Evolutionary conservation across 2,329 filamentous ascomycete species (phyloP), one percentile per base, ranked within the genome.

Genomic region (Beauveria sp.): DNA sequence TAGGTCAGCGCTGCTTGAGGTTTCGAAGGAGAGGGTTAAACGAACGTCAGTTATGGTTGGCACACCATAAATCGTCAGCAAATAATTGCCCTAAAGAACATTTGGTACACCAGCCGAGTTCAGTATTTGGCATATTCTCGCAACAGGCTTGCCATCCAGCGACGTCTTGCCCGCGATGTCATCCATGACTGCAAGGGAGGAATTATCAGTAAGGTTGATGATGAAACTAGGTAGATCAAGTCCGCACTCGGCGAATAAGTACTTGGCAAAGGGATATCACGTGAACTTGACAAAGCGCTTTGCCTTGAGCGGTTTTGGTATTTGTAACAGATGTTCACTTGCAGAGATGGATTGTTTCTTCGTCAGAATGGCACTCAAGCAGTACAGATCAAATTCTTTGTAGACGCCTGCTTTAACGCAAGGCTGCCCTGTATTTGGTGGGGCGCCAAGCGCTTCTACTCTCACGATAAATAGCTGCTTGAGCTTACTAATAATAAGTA

Each of bases 41-140:
- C 52, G 22, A 30, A 55, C 52, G 20, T 55, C 37, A 26, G 44
- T 14, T 1, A 55, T 55, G 34, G 52, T 43, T 44, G 52, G 52
- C 37, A 47, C 26, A 46, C 40, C 41, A 34, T 46, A 34, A 37
- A 55, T 34, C 10, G 18, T 46, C 41, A 44, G 41, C 41, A 47
- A 47, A 37, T 46, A 55, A 43, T 46, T 55, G 24, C 53, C 53
- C 53, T 26, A 55, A 22, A 55, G 26, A 55, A 55, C 53, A 46
- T 55, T 46, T 34, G 41, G 54, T 28, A 55, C 41, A 37, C 54
- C n/a, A 22, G 54, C 54, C n/a, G 26, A 46, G 41, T 47, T 30
- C 18, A 55, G n/a, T 55, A 55, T 47, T 26, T 55, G 41, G n/a
- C 26, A 44, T 46, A 55, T 34, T 37, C n/a, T 30, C 37, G 24